phyloP scores from a whole-genome alignment of 139 green algal genomes.

The Eudorina sp. region DNA sequence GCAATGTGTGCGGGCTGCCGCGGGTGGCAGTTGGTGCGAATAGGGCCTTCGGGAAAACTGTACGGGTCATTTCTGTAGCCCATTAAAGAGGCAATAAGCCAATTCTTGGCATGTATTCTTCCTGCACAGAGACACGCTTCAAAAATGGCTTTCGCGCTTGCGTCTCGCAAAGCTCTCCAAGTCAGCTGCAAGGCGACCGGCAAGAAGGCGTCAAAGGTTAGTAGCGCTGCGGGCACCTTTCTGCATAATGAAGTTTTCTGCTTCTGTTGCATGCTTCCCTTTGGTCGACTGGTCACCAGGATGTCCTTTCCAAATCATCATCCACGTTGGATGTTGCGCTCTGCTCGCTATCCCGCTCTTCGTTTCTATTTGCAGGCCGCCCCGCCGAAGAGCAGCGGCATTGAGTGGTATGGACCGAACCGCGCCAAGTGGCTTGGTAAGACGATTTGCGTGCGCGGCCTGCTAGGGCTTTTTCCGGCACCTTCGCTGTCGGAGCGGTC shows the following conservation, averaged over 20 bases:
- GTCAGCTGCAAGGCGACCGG: conserved; percentile 16
- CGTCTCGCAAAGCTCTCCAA: conserved; percentile 31
- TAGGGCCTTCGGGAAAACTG: too few species aligned
- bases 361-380: neutral
- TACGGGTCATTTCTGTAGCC: neutral
- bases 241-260: too few species aligned
- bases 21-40: too few species aligned
- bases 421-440: conserved; percentile 77
- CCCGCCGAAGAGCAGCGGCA: neutral
- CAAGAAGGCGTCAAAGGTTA: conserved; percentile 29
- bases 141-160: conserved; percentile 40
- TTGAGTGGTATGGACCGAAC: conserved; percentile 83
- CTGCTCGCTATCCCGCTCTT: neutral
- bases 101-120: neutral
- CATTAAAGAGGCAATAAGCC: neutral
- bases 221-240: too few species aligned
- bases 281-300: neutral
- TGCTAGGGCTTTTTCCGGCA: too few species aligned
- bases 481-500: too few species aligned
- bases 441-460: neutral
- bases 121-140: neutral
- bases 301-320: neutral
- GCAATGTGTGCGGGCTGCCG: too few species aligned
- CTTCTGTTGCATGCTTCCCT: too few species aligned
- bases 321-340: too few species aligned